Evolutionary conservation across 352 stramenopile genomes (phyloP).

Genomic region (Phytophthora boehmeriae): DNA sequence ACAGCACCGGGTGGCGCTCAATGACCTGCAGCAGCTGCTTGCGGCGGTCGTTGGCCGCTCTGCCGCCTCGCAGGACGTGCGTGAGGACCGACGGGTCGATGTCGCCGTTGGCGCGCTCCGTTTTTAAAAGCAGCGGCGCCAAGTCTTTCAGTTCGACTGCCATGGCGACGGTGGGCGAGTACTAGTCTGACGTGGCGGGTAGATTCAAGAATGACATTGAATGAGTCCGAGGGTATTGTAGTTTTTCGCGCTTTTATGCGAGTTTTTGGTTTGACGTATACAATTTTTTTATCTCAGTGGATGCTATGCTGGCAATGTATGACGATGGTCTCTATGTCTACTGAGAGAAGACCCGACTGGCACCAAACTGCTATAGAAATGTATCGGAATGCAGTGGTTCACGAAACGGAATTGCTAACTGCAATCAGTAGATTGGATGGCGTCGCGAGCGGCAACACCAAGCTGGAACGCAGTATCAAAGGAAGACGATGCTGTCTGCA

Average conservation of each 20-base stretch:
- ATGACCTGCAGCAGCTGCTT: conserved; percentile 47
- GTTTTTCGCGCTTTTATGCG: conserved; percentile 3
- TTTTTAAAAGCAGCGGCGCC: conserved; percentile 61
- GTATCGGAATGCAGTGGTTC: too few species aligned
- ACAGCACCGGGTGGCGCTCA: conserved; percentile 46
- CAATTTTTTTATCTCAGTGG: not conserved
- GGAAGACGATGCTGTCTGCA: too few species aligned
- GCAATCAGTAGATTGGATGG: too few species aligned
- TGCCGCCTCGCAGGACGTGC: conserved; percentile 35
- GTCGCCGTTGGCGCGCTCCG: conserved; percentile 56
- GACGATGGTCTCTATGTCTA: too few species aligned
- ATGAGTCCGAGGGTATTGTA: not conserved
- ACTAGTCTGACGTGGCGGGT: too few species aligned
- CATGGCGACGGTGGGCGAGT: too few species aligned
- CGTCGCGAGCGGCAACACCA: too few species aligned
- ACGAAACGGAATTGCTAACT: too few species aligned
- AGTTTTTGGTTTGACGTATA: conserved; percentile 18
- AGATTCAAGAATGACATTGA: conserved; percentile 22
- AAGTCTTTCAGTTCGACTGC: conserved; percentile 63
- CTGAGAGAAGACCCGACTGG: too few species aligned
- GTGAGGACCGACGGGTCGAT: conserved; percentile 43
- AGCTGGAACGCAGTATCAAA: not conserved
- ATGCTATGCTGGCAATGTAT: too few species aligned
- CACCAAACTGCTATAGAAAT: too few species aligned
- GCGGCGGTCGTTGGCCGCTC: conserved; percentile 42